Evolutionary conservation across 176 grass and related monocot species (phyloP).

Genomic region (Hyparrhenia diplandra): DNA sequence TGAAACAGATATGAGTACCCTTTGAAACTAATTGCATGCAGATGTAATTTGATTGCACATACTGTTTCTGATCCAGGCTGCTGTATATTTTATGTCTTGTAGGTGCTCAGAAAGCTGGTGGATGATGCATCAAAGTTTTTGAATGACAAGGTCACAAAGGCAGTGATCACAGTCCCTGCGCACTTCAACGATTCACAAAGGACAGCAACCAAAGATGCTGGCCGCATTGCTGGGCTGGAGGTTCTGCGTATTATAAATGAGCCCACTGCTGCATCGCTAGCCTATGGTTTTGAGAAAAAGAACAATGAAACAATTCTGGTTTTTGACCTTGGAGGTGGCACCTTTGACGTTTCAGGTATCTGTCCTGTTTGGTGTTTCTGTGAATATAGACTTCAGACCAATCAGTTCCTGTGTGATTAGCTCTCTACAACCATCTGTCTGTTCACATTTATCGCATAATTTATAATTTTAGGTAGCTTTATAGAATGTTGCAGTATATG

Average conservation of each 20-base stretch:
- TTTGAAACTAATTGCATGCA: no score
- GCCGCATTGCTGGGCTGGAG: constrained; percentile 68
- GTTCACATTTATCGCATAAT: not conserved
- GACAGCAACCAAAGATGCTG: constrained; percentile 82
- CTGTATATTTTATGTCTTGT: not conserved
- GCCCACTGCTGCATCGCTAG: constrained; percentile 57
- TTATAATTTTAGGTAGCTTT: not conserved
- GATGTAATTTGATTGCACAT: not conserved
- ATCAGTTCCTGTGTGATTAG: not conserved
- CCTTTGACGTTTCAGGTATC: constrained; percentile 77
- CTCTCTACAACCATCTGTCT: not conserved
- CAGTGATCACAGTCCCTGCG: constrained; percentile 66
- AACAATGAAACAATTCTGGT: constrained; percentile 80
- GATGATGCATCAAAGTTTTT: constrained; percentile 82
- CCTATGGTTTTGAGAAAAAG: constrained; percentile 82
- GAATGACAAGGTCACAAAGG: constrained; percentile 78
- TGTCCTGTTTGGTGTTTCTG: not conserved
- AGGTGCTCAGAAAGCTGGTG: constrained; percentile 65
- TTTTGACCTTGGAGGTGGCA: constrained; percentile 71
- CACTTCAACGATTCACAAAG: constrained; percentile 84
- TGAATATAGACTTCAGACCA: not conserved
- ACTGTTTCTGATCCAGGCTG: not conserved
- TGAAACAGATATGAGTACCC: not conserved
- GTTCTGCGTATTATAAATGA: constrained; percentile 84
- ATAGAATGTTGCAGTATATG: not conserved